phyloP scores from a whole-genome alignment of 2,329 filamentous ascomycete genomes.

The Thermothelomyces thermophilus region DNA sequence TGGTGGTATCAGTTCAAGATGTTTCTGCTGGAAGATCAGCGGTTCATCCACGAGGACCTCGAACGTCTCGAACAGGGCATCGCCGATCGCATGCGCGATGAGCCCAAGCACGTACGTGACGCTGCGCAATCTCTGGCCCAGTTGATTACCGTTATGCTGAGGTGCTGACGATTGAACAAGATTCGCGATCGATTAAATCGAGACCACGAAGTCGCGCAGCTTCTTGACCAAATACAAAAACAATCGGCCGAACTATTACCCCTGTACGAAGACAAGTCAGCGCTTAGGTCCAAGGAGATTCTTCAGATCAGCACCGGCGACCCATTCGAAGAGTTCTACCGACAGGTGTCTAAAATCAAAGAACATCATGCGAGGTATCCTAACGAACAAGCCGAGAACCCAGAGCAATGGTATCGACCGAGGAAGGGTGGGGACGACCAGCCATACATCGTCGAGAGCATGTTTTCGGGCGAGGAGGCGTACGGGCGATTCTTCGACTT shows the following conservation, averaged over 20 bases:
- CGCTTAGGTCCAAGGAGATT: constrained; percentile 68
- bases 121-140: neutral
- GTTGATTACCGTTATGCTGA: neutral
- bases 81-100: constrained; percentile 79
- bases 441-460: constrained; percentile 69
- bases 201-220: constrained; percentile 85
- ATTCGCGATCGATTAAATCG: constrained; percentile 82
- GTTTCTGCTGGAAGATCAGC: constrained; percentile 89
- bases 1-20: constrained; percentile 37
- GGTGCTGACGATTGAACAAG: constrained; percentile 36
- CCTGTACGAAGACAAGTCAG: constrained; percentile 76
- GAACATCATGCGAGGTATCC: constrained; percentile 87
- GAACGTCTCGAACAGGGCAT: constrained; percentile 93
- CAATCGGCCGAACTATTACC: constrained; percentile 75
- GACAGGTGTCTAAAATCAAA: constrained; percentile 72
- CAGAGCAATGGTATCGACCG: constrained; percentile 82
- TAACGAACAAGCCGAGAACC: constrained; percentile 90
- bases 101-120: constrained; percentile 72
- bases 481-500: constrained; percentile 92
- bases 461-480: constrained; percentile 94
- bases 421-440: constrained; percentile 58
- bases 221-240: constrained; percentile 78
- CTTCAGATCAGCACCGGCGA: constrained; percentile 80
- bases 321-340: constrained; percentile 86
- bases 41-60: constrained; percentile 90